Percentiles rank a stretch among this genome's conserved stretches.
phyloP scores from a whole-genome alignment of 2,329 filamentous ascomycete species.

The Cadophora malorum region DNA sequence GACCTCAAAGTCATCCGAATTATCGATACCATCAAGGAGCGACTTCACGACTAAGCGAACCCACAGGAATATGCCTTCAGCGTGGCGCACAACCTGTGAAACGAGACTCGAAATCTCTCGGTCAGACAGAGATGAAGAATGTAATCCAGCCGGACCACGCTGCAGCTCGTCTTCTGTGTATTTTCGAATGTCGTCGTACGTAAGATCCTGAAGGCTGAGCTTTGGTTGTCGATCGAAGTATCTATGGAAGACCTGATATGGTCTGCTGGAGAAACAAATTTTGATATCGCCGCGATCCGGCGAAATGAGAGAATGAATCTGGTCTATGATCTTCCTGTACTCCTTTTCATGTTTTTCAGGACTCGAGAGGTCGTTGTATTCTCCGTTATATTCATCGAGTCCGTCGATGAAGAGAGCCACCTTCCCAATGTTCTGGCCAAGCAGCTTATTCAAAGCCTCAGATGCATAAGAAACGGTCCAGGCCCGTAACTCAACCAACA shows the following conservation, averaged over 20 bases:
- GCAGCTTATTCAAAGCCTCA: not conserved
- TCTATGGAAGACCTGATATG: not conserved
- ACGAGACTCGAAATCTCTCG: not conserved
- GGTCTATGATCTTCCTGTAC: not conserved
- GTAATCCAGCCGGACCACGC: not conserved
- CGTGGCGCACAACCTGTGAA: not conserved
- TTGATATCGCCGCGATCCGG: not conserved
- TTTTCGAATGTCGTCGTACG: not conserved
- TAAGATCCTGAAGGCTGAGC: not conserved
- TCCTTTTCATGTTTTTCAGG: not conserved
- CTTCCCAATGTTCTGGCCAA: not conserved
- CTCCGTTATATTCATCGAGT: not conserved
- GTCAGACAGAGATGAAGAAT: not conserved
- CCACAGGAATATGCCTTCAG: not conserved
- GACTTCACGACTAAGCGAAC: not conserved
- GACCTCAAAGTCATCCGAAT: not conserved
- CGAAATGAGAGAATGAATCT: not conserved
- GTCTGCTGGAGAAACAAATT: not conserved
- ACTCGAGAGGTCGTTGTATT: not conserved
- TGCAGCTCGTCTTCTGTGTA: not conserved
- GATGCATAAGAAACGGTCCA: not conserved
- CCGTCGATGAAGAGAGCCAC: not conserved
- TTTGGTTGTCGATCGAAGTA: not conserved
- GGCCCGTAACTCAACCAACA: not conserved
- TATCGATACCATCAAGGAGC: not conserved